Evolutionary conservation across 345 rosid genomes (phyloP), one percentile per base, ranked within the genome.

Genomic region (Streptanthus diversifolius): DNA sequence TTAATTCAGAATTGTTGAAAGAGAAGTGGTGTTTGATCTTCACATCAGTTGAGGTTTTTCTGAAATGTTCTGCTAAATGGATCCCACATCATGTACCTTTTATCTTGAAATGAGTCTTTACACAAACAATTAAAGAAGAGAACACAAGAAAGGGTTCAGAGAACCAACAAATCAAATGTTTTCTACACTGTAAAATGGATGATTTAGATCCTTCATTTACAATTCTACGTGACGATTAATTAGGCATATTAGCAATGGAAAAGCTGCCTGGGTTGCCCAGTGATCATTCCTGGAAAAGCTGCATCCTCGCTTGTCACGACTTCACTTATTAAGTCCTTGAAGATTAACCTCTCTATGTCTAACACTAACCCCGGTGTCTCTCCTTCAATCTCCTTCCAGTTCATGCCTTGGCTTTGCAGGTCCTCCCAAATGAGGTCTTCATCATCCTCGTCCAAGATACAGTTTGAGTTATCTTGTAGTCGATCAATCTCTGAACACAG

Each of bases 241-340:
- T 48, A 62, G 61, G 80, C 70, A 45, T 54, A 54, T 80, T 88
- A 81, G 71, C 59, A 74, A 57, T 77, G 74, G 76, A 86, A 80
- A 58, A 85, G 80, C 78, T 75, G 85, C 70, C 89, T 85, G 82
- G 86, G 72, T 76, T 79, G 72, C 32, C 84, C 71, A 21, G 60
- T 66, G 45, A 63, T 70, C 56, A 58, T 79, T 64, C 77, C 71
- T 71, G 63, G 80, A 25, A 33, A 74, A 72, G 67, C 71, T 44
- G 78, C 77, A 49, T 73, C 74, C 68, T 77, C 83, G 22, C 82
- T 60, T 22, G 67, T 80, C 65, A 88, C 82, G 56, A 90, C 76
- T 83, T 95, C 99, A 3, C 65, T 83, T 48, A 95, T 77, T 53
- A 95, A 79, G 80, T 91, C 99, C 65, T 88, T 91, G 78, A 95